Base-by-base conservation (phyloP, 1,284 basidiomycete genomes). In the Ustilago sp. region DNA sequence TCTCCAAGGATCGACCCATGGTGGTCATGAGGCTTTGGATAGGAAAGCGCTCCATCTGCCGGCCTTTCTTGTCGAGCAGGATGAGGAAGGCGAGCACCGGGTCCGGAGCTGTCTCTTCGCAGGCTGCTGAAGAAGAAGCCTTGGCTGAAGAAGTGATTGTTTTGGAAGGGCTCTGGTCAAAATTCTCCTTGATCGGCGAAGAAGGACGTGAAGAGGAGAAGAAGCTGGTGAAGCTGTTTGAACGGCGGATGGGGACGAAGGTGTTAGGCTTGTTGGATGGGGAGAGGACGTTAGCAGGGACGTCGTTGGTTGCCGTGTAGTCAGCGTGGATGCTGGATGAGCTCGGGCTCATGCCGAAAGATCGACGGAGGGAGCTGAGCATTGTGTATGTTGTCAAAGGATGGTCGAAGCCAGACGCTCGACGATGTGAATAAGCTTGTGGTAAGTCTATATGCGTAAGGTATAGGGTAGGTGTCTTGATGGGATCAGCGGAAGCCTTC, bases 331-430 rank as follows among this genome's bases (percentile, higher is more conserved):
- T 60, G 54, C 35, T 58, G 51, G 68, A 67, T 1, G 70, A 68
- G 63, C 68, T 71, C 0, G 68, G 74, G 60, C 74, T 76, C 74
- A 76, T 76, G 68, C 74, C 74, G 56, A 76, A 68, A 7, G 74
- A 76, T 9, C 74, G 64, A 43, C 68, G 74, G 23, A 76, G 60
- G 17, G 74, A 59, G 38, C 55, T 68, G 61, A 76, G 65, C 74
- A 76, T 76, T 31, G 12, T 61, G 32, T 12, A 17, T 12, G 15
- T 41, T 11, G 15, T 45, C 6, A 19, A 45, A 8, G 43, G 43
- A 19, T 19, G 17, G 39, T 17, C 15, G 39, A 41, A 17, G 23
- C 23, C 3, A 28, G 23, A 28, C 0, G 23, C 23, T 28, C 23
- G 23, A 28, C 23, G 23, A 28, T 28, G 23, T 28, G 23, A 28